A percentile compares a stretch with the other conserved stretches of the same genome.
Evolutionary conservation across 148 eudicot genomes (phyloP).

Genomic region (Amaranthus cruentus): DNA sequence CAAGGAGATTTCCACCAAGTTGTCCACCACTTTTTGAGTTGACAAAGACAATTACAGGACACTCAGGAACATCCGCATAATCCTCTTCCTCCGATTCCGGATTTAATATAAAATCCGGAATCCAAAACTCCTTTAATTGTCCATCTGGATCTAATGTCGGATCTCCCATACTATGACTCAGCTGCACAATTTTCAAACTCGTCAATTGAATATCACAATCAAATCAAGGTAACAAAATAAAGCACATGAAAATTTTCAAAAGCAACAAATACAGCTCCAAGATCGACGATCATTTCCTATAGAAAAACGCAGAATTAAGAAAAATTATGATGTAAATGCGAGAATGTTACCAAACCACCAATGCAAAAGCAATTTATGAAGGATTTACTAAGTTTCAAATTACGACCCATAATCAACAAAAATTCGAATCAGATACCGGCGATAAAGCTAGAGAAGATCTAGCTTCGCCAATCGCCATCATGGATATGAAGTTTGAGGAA

Average conservation of each 20-base stretch:
- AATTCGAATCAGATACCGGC: background rate
- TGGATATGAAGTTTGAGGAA: background rate
- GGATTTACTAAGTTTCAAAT: background rate
- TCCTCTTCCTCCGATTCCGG: slow-evolving; percentile 31
- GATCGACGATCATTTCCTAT: background rate
- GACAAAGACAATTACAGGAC: slow-evolving; percentile 75
- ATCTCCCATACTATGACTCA: slow-evolving; percentile 35
- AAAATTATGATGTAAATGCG: background rate
- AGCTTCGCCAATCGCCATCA: background rate
- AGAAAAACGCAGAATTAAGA: background rate
- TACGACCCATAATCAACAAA: slow-evolving; percentile 8
- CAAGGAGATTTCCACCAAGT: slow-evolving; percentile 82
- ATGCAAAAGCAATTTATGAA: slow-evolving; percentile 17
- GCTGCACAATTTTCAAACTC: slow-evolving; percentile 23
- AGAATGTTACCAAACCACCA: slow-evolving; percentile 15
- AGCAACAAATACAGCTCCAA: background rate
- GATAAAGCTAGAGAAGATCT: slow-evolving; percentile 9
- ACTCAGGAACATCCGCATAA: slow-evolving; percentile 38
- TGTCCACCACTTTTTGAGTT: slow-evolving; percentile 99
- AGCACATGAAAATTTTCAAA: background rate
- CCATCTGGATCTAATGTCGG: slow-evolving; percentile 22
- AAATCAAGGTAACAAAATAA: background rate
- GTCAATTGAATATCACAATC: background rate
- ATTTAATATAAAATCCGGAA: slow-evolving; percentile 65
- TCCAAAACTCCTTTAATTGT: slow-evolving; percentile 49